phyloP scores from a whole-genome alignment of 495 filamentous ascomycete genomes.

The Evernia prunastri region DNA sequence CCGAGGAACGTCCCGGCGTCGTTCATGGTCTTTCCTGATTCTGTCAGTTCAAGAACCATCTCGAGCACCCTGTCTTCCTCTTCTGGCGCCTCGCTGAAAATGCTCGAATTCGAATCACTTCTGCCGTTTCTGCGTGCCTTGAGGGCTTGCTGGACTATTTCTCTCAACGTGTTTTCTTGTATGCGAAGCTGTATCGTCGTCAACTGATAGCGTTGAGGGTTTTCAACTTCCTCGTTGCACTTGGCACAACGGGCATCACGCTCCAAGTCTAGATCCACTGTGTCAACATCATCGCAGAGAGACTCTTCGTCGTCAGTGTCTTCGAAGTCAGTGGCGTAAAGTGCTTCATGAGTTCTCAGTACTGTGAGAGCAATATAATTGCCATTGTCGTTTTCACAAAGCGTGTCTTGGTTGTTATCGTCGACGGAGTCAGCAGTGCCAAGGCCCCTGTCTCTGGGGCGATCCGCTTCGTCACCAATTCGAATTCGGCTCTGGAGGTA shows the following conservation, averaged over 20 bases:
- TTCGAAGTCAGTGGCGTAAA: background rate
- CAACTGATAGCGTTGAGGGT: background rate
- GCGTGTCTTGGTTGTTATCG: background rate
- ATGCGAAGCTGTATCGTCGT: background rate
- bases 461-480: background rate
- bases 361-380: background rate
- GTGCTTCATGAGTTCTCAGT: background rate
- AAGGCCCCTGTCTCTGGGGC: background rate
- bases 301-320: conserved; percentile 1
- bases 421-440: background rate
- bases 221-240: too few species aligned
- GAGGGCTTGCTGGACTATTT: background rate
- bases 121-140: background rate
- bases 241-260: background rate
- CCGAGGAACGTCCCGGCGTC: background rate
- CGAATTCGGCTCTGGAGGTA: background rate
- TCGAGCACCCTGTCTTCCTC: background rate
- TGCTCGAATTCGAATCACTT: background rate
- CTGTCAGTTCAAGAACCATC: background rate
- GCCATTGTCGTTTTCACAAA: background rate
- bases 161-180: background rate
- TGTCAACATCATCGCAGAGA: background rate
- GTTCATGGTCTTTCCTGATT: background rate
- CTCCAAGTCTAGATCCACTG: background rate
- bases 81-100: background rate